phyloP scores from a whole-genome alignment of 2,329 filamentous ascomycete genomes.

The Aspergillus unguis region DNA sequence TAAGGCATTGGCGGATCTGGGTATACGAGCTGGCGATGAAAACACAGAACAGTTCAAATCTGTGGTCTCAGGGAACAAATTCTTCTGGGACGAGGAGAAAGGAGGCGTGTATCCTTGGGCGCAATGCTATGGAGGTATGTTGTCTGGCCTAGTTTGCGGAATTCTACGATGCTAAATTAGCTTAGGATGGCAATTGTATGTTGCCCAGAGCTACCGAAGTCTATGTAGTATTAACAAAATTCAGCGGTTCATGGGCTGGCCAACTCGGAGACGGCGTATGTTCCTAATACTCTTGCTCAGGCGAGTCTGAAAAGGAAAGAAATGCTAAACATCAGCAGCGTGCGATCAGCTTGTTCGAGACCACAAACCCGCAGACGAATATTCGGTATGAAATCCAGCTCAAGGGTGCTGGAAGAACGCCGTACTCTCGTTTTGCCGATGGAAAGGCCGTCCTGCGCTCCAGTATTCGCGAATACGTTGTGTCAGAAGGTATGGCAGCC shows the following conservation, averaged over 20 bases:
- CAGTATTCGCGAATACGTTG: slow-evolving; percentile 90
- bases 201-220: slow-evolving; percentile 6
- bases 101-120: slow-evolving; percentile 96
- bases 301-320: background rate
- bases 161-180: slow-evolving; percentile 11
- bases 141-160: slow-evolving; percentile 24
- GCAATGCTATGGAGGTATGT: slow-evolving; percentile 84
- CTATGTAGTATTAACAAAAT: slow-evolving; percentile 38
- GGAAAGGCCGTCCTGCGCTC: slow-evolving; percentile 90
- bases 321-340: slow-evolving; percentile 41
- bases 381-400: slow-evolving; percentile 84
- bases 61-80: slow-evolving; percentile 75
- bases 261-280: slow-evolving; percentile 81
- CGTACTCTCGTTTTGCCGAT: slow-evolving; percentile 94
- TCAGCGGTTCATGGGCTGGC: slow-evolving; percentile 80
- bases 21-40: slow-evolving; percentile 66
- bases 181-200: slow-evolving; percentile 50
- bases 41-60: slow-evolving; percentile 70
- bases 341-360: slow-evolving; percentile 91
- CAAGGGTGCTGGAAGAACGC: slow-evolving; percentile 89
- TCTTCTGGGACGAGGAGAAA: slow-evolving; percentile 69
- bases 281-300: background rate
- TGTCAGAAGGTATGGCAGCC: slow-evolving; percentile 65
- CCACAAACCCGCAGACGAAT: slow-evolving; percentile 69
- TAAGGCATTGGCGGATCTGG: slow-evolving; percentile 75